A percentile compares a stretch with the other conserved stretches of the same genome.
Conservation (phyloP, 129 eudicot species). For the Helichrysum umbraculigerum region DNA sequence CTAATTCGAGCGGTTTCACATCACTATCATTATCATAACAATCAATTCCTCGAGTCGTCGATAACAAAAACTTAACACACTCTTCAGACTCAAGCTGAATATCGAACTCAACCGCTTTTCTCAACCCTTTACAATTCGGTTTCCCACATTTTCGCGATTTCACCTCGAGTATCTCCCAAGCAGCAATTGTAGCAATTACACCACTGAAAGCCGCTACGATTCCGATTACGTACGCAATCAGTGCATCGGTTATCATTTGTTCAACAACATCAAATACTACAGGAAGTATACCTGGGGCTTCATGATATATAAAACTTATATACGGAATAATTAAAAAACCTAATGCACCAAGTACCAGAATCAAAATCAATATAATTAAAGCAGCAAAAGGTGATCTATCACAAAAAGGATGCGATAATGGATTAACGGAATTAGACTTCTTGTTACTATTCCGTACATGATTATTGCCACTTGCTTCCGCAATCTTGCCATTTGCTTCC, state of each 20-base stretch:
- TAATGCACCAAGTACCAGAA: constrained; percentile 42
- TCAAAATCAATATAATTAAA: constrained; percentile 41
- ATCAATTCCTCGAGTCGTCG: neutral
- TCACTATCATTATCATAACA: neutral
- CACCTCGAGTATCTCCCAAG: constrained; percentile 42
- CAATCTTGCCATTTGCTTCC: no score
- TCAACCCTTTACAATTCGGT: constrained; percentile 44
- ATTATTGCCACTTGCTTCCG: no score
- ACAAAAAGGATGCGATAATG: constrained; percentile 43
- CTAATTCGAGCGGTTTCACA: constrained; percentile 49
- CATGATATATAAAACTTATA: constrained; percentile 31
- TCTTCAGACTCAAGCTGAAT: constrained; percentile 56
- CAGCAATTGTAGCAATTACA: constrained; percentile 28
- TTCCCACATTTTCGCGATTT: constrained; percentile 46
- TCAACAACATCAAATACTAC: constrained; percentile 21
- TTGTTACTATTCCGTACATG: constrained; percentile 26
- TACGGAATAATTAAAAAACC: constrained; percentile 47
- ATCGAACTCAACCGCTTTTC: constrained; percentile 57
- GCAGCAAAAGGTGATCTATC: constrained; percentile 46
- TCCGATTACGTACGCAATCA: constrained; percentile 43
- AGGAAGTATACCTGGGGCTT: constrained; percentile 32
- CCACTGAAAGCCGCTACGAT: constrained; percentile 34
- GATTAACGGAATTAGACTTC: constrained; percentile 35
- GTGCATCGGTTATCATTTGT: constrained; percentile 39
- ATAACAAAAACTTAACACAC: constrained; percentile 43